Conservation (phyloP, 2,329 filamentous ascomycete genomes). For the Sporothrix pseudoabietina region DNA sequence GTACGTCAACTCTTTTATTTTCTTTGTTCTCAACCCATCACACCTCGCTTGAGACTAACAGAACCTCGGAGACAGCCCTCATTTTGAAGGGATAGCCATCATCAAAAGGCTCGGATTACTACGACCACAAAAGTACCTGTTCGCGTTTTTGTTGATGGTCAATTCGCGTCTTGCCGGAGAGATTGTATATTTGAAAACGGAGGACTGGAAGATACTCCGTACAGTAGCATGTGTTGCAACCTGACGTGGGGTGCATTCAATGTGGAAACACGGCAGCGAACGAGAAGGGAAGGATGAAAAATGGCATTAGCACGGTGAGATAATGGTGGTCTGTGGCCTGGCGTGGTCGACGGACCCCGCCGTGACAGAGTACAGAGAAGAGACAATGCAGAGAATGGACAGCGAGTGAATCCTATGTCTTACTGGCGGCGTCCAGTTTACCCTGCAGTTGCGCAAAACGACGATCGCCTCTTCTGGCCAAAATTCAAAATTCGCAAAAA, state of each 20-base stretch:
- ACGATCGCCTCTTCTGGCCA: background rate
- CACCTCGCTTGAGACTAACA: background rate
- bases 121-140: conserved; percentile 10
- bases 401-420: background rate
- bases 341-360: background rate
- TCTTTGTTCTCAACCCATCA: conserved; percentile 15
- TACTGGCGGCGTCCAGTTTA: background rate
- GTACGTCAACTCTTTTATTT: background rate
- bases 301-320: background rate
- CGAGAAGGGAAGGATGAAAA: background rate
- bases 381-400: background rate
- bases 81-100: background rate
- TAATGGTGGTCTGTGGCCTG: background rate
- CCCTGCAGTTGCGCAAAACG: conserved; percentile 9
- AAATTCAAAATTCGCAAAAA: background rate
- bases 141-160: background rate
- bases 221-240: background rate
- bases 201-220: background rate
- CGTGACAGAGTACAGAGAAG: background rate
- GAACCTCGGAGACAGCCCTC: background rate
- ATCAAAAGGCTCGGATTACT: background rate
- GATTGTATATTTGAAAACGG: background rate
- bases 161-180: background rate
- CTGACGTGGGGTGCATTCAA: background rate
- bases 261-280: conserved; percentile 18